Evolutionary conservation across 78 protist species (phyloP).

Genomic region (Speleostelium caveatum): DNA sequence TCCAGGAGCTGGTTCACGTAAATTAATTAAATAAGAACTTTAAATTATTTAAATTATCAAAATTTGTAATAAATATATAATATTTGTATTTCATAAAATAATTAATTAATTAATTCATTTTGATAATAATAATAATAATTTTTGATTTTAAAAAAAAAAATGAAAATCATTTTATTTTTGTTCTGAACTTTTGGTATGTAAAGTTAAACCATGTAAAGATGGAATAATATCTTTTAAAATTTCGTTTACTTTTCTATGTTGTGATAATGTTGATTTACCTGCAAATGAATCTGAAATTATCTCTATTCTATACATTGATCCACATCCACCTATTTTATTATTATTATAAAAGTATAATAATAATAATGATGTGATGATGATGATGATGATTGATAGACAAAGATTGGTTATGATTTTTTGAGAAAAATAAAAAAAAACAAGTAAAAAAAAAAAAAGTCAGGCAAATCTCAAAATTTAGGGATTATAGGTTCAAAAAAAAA

Average conservation of each 20-base stretch:
- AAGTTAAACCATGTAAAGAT: constrained; percentile 64
- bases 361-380: not conserved
- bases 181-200: constrained; percentile 15
- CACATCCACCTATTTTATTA: constrained; percentile 68
- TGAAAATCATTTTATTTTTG: not conserved
- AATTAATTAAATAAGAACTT: constrained; percentile 20
- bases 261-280: constrained; percentile 8
- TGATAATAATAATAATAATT: no score
- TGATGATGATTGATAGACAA: not conserved
- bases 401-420: no score
- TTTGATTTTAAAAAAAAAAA: not conserved
- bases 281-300: constrained; percentile 25
- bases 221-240: constrained; percentile 49
- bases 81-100: no score
- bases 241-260: constrained; percentile 54
- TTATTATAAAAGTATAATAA: not conserved
- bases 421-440: no score
- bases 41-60: not conserved
- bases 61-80: not conserved
- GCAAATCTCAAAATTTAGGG: not conserved
- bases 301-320: constrained; percentile 67
- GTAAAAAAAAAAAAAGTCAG: not conserved
- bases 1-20: constrained; percentile 81
- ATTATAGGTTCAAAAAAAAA: not conserved
- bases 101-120: not conserved